Base-by-base conservation (phyloP, 2,329 filamentous ascomycete species). In the Triangularia setosa region DNA sequence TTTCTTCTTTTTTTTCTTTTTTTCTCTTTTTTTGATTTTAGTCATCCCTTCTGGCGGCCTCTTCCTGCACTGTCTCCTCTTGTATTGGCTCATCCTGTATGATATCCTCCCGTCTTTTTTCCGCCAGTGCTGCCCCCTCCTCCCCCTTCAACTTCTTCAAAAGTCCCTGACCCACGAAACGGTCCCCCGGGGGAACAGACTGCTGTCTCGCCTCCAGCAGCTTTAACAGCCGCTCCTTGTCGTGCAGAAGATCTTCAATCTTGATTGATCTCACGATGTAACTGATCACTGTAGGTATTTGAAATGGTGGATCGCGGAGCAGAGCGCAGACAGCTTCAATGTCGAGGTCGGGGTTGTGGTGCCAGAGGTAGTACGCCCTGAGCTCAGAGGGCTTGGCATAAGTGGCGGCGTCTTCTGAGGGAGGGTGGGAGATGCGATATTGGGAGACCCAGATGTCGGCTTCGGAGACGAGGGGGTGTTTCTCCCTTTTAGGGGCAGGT, bases 341-440 rank as follows among this genome's bases (percentile, higher is more conserved):
- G 0, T 73, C 68, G 18, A 90, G 76, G 12, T 79, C 76, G 7
- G 80, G 73, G 63, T 86, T 81, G 3, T 75, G 67, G 62, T 87
- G 78, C 89, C 89, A 92, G 21, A 92, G 75, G 67, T 82, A 84
- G 70, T 90, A 91, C 1, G 86, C 80, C 14, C 85, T 81, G 1
- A 90, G 74, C 1, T 76, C 72, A 1, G 79, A 69, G 2, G 72
- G 27, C 16, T 21, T 35, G 11, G 23, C 52, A 9, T 3, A 5
- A 1, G 65, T 33, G 40, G n/a, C 9, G 40, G n/a, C 4, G 0
- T 73, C 74, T 7, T 62, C 65, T 5, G 72, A 71, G 14, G 58
- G 54, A 40, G 60, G 53, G 30, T 7, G 71, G 18, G 61, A 27
- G 55, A 59, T 67, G 14, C 73, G 77, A 69, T 81, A 82, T 18